phyloP scores from a whole-genome alignment of 768 basidiomycete genomes.

The Pleurotus tuber-regium region DNA sequence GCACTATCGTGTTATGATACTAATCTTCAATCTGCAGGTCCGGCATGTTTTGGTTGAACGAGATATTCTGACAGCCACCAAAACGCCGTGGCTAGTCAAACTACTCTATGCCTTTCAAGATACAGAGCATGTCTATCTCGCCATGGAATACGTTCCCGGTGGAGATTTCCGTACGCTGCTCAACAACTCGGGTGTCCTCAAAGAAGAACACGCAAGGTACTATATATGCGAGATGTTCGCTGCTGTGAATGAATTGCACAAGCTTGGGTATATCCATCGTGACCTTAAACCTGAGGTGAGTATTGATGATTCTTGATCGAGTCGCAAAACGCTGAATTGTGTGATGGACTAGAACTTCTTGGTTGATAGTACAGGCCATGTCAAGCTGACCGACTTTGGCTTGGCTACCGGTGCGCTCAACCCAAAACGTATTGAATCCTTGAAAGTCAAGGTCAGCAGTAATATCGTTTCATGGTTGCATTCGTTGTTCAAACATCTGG shows the following conservation, averaged over 20 bases:
- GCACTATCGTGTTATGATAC: slow-evolving; percentile 4
- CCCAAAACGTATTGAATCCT: slow-evolving; percentile 89
- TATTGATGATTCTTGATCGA: not conserved
- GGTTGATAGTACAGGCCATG: slow-evolving; percentile 92
- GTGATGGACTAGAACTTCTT: slow-evolving; percentile 77
- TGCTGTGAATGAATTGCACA: slow-evolving; percentile 90
- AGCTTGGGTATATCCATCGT: slow-evolving; percentile 96
- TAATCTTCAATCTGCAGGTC: slow-evolving; percentile 48
- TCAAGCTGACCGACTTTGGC: slow-evolving; percentile 97
- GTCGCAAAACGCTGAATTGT: not conserved
- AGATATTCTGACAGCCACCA: slow-evolving; percentile 95
- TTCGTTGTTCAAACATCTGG: not conserved
- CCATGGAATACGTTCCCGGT: slow-evolving; percentile 99
- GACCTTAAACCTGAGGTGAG: slow-evolving; percentile 95
- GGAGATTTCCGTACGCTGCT: slow-evolving; percentile 97
- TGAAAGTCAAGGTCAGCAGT: slow-evolving; percentile 86
- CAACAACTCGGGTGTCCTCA: slow-evolving; percentile 96
- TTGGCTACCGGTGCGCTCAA: slow-evolving; percentile 95
- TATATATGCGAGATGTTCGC: slow-evolving; percentile 99
- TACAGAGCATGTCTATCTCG: slow-evolving; percentile 84
- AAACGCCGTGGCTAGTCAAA: slow-evolving; percentile 95
- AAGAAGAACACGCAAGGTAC: slow-evolving; percentile 95
- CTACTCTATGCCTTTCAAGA: slow-evolving; percentile 98
- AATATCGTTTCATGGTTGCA: not conserved
- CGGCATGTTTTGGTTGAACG: slow-evolving; percentile 98